Percentiles rank a stretch among this genome's conserved stretches.
Conservation (phyloP, 768 basidiomycete genomes). For the Leccinum arenicola region DNA sequence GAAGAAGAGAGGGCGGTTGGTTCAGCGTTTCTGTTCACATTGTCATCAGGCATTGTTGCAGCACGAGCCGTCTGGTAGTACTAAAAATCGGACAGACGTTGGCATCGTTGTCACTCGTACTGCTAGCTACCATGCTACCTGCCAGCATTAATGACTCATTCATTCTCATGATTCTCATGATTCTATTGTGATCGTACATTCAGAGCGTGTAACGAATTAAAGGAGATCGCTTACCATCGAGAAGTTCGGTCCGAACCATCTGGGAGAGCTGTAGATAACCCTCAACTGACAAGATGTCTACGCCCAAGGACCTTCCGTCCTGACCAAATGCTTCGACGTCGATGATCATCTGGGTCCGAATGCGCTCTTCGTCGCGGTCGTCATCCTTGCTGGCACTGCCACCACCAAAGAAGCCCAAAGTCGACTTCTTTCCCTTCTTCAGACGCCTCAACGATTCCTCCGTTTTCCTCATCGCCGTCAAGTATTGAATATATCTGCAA, state of each 20-base stretch:
- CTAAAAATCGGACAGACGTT: constrained; percentile 12
- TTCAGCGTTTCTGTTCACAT: constrained; percentile 44
- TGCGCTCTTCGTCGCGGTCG: constrained; percentile 83
- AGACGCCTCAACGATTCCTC: constrained; percentile 84
- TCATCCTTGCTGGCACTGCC: constrained; percentile 50
- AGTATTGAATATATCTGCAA: constrained; percentile 71
- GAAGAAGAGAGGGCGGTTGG: constrained; percentile 61
- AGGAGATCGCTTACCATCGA: constrained; percentile 30
- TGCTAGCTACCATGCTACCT: constrained; percentile 56
- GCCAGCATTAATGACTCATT: constrained; percentile 27
- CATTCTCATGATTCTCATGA: constrained; percentile 4
- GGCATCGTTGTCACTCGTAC: constrained; percentile 53
- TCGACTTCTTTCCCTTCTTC: constrained; percentile 80
- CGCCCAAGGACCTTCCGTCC: constrained; percentile 69
- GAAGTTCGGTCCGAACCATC: constrained; percentile 49
- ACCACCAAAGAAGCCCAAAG: constrained; percentile 78
- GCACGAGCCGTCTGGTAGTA: constrained; percentile 16
- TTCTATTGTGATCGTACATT: constrained; percentile 10
- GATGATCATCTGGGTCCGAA: constrained; percentile 74
- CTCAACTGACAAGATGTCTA: constrained; percentile 52
- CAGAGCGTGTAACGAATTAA: not conserved
- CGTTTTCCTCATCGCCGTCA: constrained; percentile 86
- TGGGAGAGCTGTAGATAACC: constrained; percentile 56
- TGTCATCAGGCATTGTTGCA: constrained; percentile 50
- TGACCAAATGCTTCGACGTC: constrained; percentile 84